Evolutionary conservation across 306 rosid species (phyloP), one percentile per base, ranked within the genome.

Genomic region (Datisca glomerata): DNA sequence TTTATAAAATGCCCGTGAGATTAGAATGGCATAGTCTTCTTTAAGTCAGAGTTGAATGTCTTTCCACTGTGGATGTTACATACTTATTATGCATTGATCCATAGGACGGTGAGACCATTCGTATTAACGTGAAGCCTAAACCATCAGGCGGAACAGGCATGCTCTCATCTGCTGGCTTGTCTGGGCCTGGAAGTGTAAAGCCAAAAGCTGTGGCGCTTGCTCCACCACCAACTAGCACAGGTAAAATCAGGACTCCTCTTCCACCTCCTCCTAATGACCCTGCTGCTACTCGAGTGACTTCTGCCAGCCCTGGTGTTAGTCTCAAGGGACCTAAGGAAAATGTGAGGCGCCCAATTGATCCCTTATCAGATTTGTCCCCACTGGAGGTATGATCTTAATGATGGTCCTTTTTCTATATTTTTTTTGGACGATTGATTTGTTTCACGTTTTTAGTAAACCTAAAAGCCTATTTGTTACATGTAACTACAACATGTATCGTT

Each of bases 251-350:
- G 71, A 70, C 94, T 47, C 79, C 92, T 3, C 81, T 89, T 48
- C 98, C 91, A 18, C 98, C 80, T 9, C 98, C 98, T 24, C 95
- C 98, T 2, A 78, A 84, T 59, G 98, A 91, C 60, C 96, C 96
- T 15, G 94, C 66, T 45, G 80, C 78, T 33, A 66, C 73, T 36
- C 75, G 98, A 55, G 69, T 70, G 55, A 57, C 61, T 34, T 65
- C 94, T 33, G 57, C 69, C 12, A 21, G 52, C 23, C 60, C 18
- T 0, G 20, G 58, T 41, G 57, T 72, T 39, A 72, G 31, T 55
- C 38, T 35, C 37, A 68, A 61, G 48, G 72, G 60, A 39, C 37
- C 69, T 2, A 43, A 56, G 12, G 86, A 79, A 39, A 69, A 54
- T 31, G 51, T 20, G 15, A 63, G 60, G 44, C 74, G 51, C 17